Conservation (phyloP, 2,329 filamentous ascomycete species). For the Coleophoma cylindrospora region DNA sequence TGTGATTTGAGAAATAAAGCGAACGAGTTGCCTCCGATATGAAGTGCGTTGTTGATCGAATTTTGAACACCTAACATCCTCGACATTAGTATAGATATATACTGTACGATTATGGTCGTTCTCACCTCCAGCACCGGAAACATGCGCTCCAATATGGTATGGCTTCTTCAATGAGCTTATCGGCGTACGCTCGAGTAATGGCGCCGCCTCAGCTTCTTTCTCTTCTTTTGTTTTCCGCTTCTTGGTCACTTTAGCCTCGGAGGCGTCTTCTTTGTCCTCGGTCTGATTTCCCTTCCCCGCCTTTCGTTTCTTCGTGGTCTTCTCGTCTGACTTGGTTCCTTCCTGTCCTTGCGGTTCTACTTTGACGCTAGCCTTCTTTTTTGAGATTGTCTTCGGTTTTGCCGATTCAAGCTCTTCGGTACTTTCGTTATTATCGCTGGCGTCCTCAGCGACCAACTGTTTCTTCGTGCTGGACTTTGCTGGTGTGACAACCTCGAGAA, state of each 20-base stretch:
- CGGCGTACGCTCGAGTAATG: slow-evolving; percentile 64
- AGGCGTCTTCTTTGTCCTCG: slow-evolving; percentile 13
- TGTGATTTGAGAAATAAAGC: slow-evolving; percentile 96
- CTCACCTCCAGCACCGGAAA: slow-evolving; percentile 79
- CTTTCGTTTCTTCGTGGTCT: slow-evolving; percentile 21
- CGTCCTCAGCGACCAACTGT: slow-evolving; percentile 11
- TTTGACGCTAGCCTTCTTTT: background rate
- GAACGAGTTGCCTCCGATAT: slow-evolving; percentile 88
- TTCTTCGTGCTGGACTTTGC: slow-evolving; percentile 4
- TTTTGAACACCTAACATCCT: slow-evolving; percentile 72
- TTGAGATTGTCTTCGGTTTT: background rate
- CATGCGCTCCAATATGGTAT: slow-evolving; percentile 88
- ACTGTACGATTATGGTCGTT: background rate
- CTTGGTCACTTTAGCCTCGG: slow-evolving; percentile 18
- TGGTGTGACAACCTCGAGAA: slow-evolving; percentile 4
- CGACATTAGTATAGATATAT: slow-evolving; percentile 8
- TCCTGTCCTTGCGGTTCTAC: slow-evolving; percentile 4
- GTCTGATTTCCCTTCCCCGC: slow-evolving; percentile 15
- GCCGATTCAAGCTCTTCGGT: background rate
- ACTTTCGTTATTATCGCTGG: background rate
- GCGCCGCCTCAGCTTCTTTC: slow-evolving; percentile 50
- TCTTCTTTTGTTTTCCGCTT: slow-evolving; percentile 53
- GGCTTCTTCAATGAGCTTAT: slow-evolving; percentile 56
- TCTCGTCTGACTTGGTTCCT: slow-evolving; percentile 9
- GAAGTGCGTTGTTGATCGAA: slow-evolving; percentile 68